Evolutionary conservation across 345 rosid genomes (phyloP).

Genomic region (Cardamine chenopodiifolia): DNA sequence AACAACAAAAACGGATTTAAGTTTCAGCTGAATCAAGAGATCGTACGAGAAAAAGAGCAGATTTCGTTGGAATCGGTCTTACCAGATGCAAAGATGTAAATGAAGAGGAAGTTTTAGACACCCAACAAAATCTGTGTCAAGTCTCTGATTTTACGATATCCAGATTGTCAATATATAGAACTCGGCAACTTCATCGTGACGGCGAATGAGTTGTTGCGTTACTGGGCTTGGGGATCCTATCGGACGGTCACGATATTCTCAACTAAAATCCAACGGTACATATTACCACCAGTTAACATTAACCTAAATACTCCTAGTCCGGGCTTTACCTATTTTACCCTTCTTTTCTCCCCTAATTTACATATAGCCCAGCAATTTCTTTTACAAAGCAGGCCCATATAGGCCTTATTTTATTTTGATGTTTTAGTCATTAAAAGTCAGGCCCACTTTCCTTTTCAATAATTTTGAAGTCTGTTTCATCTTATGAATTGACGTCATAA

Average conservation of each 20-base stretch:
- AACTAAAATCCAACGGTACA: not conserved
- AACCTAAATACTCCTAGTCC: not conserved
- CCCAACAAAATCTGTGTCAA: not conserved
- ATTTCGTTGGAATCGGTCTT: not conserved
- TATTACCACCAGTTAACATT: not conserved
- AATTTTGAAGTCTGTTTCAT: not conserved
- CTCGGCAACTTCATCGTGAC: conserved; percentile 15
- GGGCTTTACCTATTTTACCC: not conserved
- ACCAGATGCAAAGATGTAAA: conserved; percentile 11
- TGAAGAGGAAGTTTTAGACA: conserved; percentile 8
- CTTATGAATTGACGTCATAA: not conserved
- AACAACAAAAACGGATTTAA: not conserved
- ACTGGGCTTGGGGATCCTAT: not conserved
- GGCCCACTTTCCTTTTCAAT: not conserved
- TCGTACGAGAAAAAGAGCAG: not conserved
- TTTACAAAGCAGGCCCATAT: not conserved
- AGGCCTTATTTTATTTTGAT: not conserved
- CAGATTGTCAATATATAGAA: conserved; percentile 26
- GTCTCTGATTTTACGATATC: not conserved
- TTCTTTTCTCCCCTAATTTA: not conserved
- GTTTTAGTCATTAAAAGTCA: not conserved
- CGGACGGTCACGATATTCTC: conserved; percentile 5
- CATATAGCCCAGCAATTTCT: not conserved
- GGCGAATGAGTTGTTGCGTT: conserved; percentile 30
- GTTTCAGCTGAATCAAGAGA: not conserved